Evolutionary conservation across 2,329 filamentous ascomycete species (phyloP), one percentile per base, ranked within the genome.

Genomic region (Aspergillus melleus): DNA sequence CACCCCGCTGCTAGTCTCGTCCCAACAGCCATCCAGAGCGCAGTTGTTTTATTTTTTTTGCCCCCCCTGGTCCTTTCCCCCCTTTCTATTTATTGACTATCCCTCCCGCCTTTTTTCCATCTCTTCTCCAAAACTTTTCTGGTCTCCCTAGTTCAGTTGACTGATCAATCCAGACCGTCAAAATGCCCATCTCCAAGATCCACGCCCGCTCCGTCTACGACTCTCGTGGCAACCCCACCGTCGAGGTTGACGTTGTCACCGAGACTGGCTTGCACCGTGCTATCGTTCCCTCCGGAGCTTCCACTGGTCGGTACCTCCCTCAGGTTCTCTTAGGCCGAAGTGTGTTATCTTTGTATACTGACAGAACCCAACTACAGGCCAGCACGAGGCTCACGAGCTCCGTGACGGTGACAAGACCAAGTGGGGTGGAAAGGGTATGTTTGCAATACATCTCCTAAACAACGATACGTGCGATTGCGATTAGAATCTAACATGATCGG

Each of bases 131-230:
- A 61, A 64, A 64, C 64, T 57, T 55, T 56, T 51, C 54, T 42
- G 36, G 16, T 63, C 57, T 63, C n/a, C 20, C 52, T 50, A 61
- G 55, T 60, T 29, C 61, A 68, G 66, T 64, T 62, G 61, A 75
- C 67, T 72, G 63, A 72, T 66, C 54, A 49, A 46, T 55, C 49
- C 66, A 74, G 68, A 61, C 66, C 62, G 56, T 64, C 72, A 93
- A 77, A 70, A 99, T 99, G 95, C 84, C 90, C 75, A 91, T 95
- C 81, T 88, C 88, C 80, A 94, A 93, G 86, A 86, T 95, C 77
- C 90, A 93, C 86, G 91, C 90, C 76, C 90, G 95, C 78, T 93
- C 90, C 76, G 92, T 99, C 84, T 99, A 94, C 88, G 95, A 99
- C 87, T 98, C 95, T 80, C 94, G 95, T 70, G 87, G 87, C 79